Conservation (phyloP, 2,329 filamentous ascomycete species). For the Ophiostoma ulmi region DNA sequence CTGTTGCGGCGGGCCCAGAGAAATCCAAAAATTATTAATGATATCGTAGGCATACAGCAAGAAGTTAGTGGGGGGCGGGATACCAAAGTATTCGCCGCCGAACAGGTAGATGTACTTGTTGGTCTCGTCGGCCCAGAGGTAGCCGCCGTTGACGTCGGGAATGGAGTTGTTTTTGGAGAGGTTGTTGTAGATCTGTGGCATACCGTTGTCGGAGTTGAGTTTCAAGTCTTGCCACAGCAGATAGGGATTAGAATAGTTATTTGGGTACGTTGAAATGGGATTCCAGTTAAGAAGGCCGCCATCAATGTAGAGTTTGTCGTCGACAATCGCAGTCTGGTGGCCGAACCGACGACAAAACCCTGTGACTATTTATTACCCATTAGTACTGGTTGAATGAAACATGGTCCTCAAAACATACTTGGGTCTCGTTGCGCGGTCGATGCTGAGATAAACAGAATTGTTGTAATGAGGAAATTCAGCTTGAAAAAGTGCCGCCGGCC, state of each 20-base stretch:
- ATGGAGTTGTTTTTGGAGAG: slow-evolving; percentile 55
- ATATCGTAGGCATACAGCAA: slow-evolving; percentile 55
- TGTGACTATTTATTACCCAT: slow-evolving; percentile 38
- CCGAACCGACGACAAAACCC: slow-evolving; percentile 53
- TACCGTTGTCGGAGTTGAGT: slow-evolving; percentile 38
- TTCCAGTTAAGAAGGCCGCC: slow-evolving; percentile 55
- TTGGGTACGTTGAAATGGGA: slow-evolving; percentile 42
- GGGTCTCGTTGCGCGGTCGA: slow-evolving; percentile 20
- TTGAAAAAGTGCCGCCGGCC: background rate
- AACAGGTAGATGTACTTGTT: slow-evolving; percentile 61
- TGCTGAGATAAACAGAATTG: background rate
- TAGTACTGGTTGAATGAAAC: background rate
- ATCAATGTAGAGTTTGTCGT: slow-evolving; percentile 57
- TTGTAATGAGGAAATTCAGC: background rate
- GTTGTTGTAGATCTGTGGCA: slow-evolving; percentile 52
- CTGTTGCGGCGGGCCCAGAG: slow-evolving; percentile 37
- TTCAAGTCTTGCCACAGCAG: slow-evolving; percentile 55
- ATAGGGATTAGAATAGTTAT: slow-evolving; percentile 53
- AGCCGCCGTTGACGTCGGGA: slow-evolving; percentile 43
- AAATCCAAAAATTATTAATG: slow-evolving; percentile 52
- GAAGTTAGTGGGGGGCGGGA: slow-evolving; percentile 40
- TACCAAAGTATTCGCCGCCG: slow-evolving; percentile 50
- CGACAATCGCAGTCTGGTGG: slow-evolving; percentile 57
- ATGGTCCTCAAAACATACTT: slow-evolving; percentile 32
- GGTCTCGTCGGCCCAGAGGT: slow-evolving; percentile 55